These are phyloP conservation scores for Ustilago curta DNA, from an alignment of 1,284 basidiomycete species.

Conservation along the genomic window DNA sequence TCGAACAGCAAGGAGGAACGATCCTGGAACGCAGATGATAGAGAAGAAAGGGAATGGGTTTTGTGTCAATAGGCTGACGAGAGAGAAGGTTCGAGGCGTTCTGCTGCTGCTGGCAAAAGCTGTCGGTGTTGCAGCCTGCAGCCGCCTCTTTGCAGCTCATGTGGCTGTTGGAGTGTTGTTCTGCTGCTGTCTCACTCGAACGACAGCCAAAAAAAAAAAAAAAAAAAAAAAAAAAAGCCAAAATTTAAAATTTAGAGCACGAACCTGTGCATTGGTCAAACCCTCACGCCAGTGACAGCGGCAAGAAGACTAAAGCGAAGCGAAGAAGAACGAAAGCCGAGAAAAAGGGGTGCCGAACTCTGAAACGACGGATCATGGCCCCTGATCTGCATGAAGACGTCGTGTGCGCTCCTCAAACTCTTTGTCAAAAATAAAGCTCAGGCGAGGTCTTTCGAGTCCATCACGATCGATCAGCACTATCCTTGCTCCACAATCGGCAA, in stretches of 20 bases:
- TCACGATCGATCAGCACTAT: too few relatives aligned
- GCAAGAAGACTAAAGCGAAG: neutral
- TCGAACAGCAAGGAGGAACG: neutral
- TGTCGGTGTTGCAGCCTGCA: too few relatives aligned
- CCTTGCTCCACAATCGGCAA: too few relatives aligned
- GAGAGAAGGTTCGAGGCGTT: too few relatives aligned
- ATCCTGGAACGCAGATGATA: neutral
- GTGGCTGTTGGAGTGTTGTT: conserved; percentile 1
- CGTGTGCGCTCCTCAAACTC: too few relatives aligned
- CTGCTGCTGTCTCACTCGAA: neutral
- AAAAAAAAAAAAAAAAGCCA: neutral
- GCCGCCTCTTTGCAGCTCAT: too few relatives aligned
- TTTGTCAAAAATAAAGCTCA: too few relatives aligned
- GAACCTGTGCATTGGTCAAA: neutral
- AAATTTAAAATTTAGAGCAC: neutral
- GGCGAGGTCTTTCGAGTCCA: too few relatives aligned
- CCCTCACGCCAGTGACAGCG: neutral
- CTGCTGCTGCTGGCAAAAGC: neutral
- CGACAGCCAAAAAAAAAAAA: neutral
- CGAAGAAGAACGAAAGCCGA: neutral
- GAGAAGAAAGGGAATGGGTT: neutral
- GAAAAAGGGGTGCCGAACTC: conserved; percentile 4
- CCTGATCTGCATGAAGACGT: conserved; percentile 16
- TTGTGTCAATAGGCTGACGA: neutral
- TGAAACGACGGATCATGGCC: neutral